Evolutionary conservation across 306 rosid species (phyloP).

Genomic region (Fragaria iinumae): DNA sequence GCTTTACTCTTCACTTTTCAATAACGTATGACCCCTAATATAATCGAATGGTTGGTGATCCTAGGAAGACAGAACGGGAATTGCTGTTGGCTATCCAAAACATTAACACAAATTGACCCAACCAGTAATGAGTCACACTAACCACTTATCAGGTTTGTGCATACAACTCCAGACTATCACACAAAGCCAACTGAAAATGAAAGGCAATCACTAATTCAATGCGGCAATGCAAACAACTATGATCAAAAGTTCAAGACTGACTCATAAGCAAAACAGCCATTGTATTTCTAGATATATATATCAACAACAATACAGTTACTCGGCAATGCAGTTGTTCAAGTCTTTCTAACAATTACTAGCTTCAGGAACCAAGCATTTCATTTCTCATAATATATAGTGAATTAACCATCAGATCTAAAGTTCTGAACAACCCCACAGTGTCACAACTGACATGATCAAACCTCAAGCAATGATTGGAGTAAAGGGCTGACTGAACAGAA

Average conservation of each 20-base stretch:
- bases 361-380: neutral
- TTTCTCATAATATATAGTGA: neutral
- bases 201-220: neutral
- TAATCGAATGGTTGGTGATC: neutral
- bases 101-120: neutral
- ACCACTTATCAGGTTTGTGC: neutral
- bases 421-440: neutral
- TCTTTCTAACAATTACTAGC: neutral
- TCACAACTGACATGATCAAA: neutral
- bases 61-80: neutral
- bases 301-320: neutral
- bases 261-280: neutral
- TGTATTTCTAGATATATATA: neutral
- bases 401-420: neutral
- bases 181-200: neutral
- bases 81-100: neutral
- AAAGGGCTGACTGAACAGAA: conserved; percentile 17
- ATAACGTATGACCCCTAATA: neutral
- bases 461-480: neutral
- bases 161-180: neutral
- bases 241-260: neutral
- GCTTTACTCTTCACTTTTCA: no score
- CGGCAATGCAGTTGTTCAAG: neutral
- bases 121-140: neutral
- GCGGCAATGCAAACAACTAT: neutral